phyloP scores from a whole-genome alignment of 2,329 filamentous ascomycete genomes.

The Fusarium sp. region DNA sequence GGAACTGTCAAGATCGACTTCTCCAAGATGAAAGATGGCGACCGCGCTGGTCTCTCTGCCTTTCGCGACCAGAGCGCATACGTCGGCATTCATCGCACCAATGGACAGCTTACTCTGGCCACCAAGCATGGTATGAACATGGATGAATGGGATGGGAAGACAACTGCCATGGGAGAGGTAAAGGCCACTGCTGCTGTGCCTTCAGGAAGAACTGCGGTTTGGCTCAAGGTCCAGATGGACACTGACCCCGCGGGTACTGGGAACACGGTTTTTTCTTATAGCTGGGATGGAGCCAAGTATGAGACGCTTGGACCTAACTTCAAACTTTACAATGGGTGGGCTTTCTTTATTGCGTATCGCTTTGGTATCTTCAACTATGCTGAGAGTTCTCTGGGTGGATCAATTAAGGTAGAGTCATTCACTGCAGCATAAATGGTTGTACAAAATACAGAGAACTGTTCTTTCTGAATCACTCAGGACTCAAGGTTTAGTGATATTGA shows the following conservation, averaged over 20 bases:
- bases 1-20: slow-evolving; percentile 64
- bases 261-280: slow-evolving; percentile 36
- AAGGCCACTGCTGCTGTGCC: slow-evolving; percentile 38
- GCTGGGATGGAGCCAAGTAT: slow-evolving; percentile 30
- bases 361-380: slow-evolving; percentile 63
- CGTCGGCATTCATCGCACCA: slow-evolving; percentile 58
- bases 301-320: slow-evolving; percentile 49
- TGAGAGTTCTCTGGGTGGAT: slow-evolving; percentile 56
- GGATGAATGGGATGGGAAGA: slow-evolving; percentile 46
- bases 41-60: slow-evolving; percentile 62
- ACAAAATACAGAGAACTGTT: accelerated
- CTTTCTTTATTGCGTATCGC: slow-evolving; percentile 61
- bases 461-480: too few species aligned
- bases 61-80: slow-evolving; percentile 66
- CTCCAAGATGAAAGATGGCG: slow-evolving; percentile 61
- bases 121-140: slow-evolving; percentile 54
- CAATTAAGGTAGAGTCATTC: slow-evolving; percentile 33
- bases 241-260: slow-evolving; percentile 38
- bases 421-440: slow-evolving; percentile 6
- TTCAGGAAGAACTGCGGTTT: slow-evolving; percentile 33
- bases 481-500: too few species aligned
- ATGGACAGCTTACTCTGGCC: slow-evolving; percentile 46
- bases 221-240: slow-evolving; percentile 43
- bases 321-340: slow-evolving; percentile 56
- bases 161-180: slow-evolving; percentile 32